Evolutionary conservation across 2,329 filamentous ascomycete species (phyloP), one percentile per base, ranked within the genome.

Genomic region (Hymenoscyphus occultus): DNA sequence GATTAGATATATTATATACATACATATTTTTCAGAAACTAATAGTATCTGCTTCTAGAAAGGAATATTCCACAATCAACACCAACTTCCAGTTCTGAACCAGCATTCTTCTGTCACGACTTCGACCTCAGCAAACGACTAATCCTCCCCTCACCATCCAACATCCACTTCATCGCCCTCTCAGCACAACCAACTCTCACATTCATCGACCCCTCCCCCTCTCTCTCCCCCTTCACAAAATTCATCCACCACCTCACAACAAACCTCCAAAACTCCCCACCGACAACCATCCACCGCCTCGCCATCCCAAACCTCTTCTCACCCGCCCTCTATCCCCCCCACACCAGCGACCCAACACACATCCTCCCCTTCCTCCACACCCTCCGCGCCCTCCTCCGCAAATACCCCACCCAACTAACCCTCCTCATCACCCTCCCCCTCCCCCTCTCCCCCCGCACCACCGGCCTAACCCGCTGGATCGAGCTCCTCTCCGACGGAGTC

Each of bases 301-400:
- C 97, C 57, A 82, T 98, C n/a, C 94, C 95, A 0, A 89, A 85
- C 63, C 82, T 98, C 10, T 85, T 98, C 31, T 95, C 92, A 3
- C 94, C 95, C n/a, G 89, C 91, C 1, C 76, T 93, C 14, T 98
- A 97, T 74, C 84, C 90, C 31, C 82, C 90, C 1, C 81, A 85
- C 32, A 82, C 87, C 57, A 87, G 86, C 69, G 84, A 84, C n/a
- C 93, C 94, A 0, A 80, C 88, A 39, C 83, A 90, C 71, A 79
- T 96, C 31, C 80, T 98, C 39, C 88, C 88, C 67, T 97, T 98
- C 74, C 78, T 98, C 3, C 93, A 97, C 72, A 83, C 83, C 2
- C 80, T 99, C 14, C 86, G 92, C 59, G 87, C 88, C 3, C 80
- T 99, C 2, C 82, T 97, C 51, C 87, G 91, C 12, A 83, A 84